Evolutionary conservation across 257 asterid species (phyloP).

Genomic region (Nicotiana noctiflora): DNA sequence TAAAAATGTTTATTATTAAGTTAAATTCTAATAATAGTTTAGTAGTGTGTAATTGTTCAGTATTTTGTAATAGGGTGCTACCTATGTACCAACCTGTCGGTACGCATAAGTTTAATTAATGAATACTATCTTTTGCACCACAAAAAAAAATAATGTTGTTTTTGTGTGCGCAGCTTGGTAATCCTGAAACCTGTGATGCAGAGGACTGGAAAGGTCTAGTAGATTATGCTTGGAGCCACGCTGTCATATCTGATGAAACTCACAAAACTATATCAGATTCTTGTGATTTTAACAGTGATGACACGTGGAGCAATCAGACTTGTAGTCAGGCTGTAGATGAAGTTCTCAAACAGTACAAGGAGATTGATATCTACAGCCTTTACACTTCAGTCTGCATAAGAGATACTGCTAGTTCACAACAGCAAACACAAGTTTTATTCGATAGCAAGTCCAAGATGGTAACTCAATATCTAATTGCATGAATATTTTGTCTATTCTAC

Average conservation of each 20-base stretch:
- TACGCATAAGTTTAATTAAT: too few relatives aligned
- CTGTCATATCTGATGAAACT: constrained; percentile 88
- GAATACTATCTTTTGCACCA: too few relatives aligned
- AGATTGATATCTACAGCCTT: constrained; percentile 81
- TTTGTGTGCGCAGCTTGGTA: constrained; percentile 50
- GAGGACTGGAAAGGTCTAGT: constrained; percentile 91
- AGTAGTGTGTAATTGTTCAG: too few relatives aligned
- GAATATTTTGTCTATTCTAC: neutral
- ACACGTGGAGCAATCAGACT: constrained; percentile 47
- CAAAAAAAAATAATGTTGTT: too few relatives aligned
- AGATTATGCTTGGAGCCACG: constrained; percentile 98
- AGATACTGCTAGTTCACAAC: constrained; percentile 25
- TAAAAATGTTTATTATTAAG: too few relatives aligned
- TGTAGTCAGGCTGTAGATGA: constrained; percentile 57
- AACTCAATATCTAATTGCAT: neutral
- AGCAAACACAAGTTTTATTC: constrained; percentile 22
- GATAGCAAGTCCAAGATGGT: constrained; percentile 54
- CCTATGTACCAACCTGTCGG: too few relatives aligned
- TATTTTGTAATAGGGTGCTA: too few relatives aligned
- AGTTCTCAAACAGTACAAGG: constrained; percentile 54
- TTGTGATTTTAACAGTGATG: constrained; percentile 57
- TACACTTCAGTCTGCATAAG: constrained; percentile 64
- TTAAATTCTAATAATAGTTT: too few relatives aligned
- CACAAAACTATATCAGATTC: constrained; percentile 46
- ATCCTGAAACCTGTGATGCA: constrained; percentile 76